Evolutionary conservation across 176 grass and related monocot species (phyloP), one percentile per base, ranked within the genome.

Genomic region (Lolium rigidum): DNA sequence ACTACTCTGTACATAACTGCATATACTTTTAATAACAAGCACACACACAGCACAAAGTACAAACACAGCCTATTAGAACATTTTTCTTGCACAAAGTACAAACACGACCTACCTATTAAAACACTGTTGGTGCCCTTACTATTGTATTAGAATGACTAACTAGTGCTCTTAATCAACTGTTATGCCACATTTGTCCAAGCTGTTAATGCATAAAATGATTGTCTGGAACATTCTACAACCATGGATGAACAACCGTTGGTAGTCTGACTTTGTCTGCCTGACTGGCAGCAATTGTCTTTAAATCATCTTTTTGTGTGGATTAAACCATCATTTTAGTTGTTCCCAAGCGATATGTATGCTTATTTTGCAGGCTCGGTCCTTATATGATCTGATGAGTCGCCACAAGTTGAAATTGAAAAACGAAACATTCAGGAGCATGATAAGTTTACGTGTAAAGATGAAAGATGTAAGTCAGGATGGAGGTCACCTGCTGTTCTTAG

Each of bases 391-490:
- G 89, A 98, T 95, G 67, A 68, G 67, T 70, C 78, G 63, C n/a
- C 85, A 93, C 89, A 92, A 93, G 70, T 83, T 98, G 87, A 93
- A 86, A 90, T 51, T 82, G 79, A 90, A 93, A 82, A 77, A 16
- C n/a, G 89, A 95, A 78, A 90, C 85, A 57, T 95, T 92, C 67
- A 90, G 90, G 90, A 92, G 83, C 83, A 86, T 98, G 77, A 95
- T 98, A 90, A 87, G 69, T 79, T 90, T 93, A 82, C 92, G 78
- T 82, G 61, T 90, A 82, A 95, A 95, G 71, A 86, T 93, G 87
- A 95, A 91, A 83, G 93, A 98, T 95, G 95, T 98, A 98, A 92
- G 91, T 88, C 84, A 87, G 37, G 26, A 88, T 86, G 57, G 69
- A 76, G 83, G 22, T 74, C 24, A 18, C 7, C 8, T 86, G 39